Evolutionary conservation across 305 asterid species (phyloP).

Genomic region (Rubia balearica): DNA sequence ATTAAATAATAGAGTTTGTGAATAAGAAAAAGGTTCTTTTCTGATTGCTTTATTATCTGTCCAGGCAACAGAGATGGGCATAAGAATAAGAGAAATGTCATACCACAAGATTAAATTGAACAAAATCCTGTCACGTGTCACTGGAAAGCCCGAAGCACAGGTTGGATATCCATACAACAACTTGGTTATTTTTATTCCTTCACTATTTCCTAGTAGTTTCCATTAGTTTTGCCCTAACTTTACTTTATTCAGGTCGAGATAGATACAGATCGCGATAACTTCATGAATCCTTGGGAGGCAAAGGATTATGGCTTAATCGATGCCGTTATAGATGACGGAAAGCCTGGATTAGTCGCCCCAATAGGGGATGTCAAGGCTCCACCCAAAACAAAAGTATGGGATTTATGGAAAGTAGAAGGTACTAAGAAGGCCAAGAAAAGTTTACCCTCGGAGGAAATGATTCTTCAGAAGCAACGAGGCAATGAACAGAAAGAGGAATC

Average conservation of each 20-base stretch:
- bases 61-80: conserved; percentile 75
- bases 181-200: background rate
- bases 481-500: conserved; percentile 42
- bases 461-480: conserved; percentile 33
- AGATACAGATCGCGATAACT: conserved; percentile 74
- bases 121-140: conserved; percentile 72
- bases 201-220: background rate
- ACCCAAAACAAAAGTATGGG: conserved; percentile 63
- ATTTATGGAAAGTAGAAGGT: conserved; percentile 57
- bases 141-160: conserved; percentile 72
- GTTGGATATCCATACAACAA: conserved; percentile 30
- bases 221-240: background rate
- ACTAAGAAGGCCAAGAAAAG: conserved; percentile 44
- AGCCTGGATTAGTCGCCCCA: conserved; percentile 88
- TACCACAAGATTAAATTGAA: conserved; percentile 68
- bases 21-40: background rate
- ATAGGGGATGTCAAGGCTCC: conserved; percentile 50
- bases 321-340: conserved; percentile 81
- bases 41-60: conserved; percentile 9
- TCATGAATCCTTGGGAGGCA: conserved; percentile 90
- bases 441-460: conserved; percentile 56
- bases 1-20: background rate
- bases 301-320: conserved; percentile 80
- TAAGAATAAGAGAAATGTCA: conserved; percentile 69
- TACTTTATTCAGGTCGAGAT: conserved; percentile 42